A percentile compares a stretch with the other conserved stretches of the same genome.
Evolutionary conservation across 495 filamentous ascomycete genomes (phyloP).

Genomic region (Xylaria flabelliformis): DNA sequence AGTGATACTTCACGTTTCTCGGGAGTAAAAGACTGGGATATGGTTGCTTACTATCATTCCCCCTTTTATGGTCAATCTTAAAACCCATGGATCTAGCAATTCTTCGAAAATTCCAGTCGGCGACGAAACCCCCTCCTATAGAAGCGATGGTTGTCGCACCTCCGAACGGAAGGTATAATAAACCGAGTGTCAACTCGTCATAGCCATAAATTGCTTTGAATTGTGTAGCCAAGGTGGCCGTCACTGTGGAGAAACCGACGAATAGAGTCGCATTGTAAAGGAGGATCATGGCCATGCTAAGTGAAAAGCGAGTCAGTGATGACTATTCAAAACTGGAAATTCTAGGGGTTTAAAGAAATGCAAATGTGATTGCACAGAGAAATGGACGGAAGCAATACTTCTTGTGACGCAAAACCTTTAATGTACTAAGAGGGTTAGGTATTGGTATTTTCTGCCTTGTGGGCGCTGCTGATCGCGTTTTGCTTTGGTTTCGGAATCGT

Average conservation of each 20-base stretch:
- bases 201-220: slow-evolving; percentile 68
- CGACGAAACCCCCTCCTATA: slow-evolving; percentile 65
- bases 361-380: not conserved
- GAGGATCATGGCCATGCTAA: slow-evolving; percentile 45
- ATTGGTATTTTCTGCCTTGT: slow-evolving; percentile 60
- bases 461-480: slow-evolving; percentile 36
- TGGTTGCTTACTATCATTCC: slow-evolving; percentile 38
- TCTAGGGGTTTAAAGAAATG: not conserved
- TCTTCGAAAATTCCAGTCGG: slow-evolving; percentile 64
- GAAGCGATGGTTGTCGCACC: slow-evolving; percentile 71
- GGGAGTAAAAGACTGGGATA: not conserved
- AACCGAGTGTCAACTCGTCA: slow-evolving; percentile 70
- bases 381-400: slow-evolving; percentile 51
- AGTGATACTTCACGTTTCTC: not conserved
- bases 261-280: slow-evolving; percentile 60
- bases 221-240: slow-evolving; percentile 63
- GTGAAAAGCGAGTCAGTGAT: slow-evolving; percentile 9
- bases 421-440: slow-evolving; percentile 73
- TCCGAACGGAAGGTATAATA: slow-evolving; percentile 67
- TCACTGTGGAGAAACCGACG: slow-evolving; percentile 52
- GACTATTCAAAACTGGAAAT: not conserved
- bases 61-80: slow-evolving; percentile 56
- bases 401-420: slow-evolving; percentile 70
- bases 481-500: slow-evolving; percentile 40
- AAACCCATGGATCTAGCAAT: slow-evolving; percentile 56